These are phyloP conservation scores for Coniella vitis DNA, from an alignment of 2,329 filamentous ascomycete genomes.

Conservation along the genomic window DNA sequence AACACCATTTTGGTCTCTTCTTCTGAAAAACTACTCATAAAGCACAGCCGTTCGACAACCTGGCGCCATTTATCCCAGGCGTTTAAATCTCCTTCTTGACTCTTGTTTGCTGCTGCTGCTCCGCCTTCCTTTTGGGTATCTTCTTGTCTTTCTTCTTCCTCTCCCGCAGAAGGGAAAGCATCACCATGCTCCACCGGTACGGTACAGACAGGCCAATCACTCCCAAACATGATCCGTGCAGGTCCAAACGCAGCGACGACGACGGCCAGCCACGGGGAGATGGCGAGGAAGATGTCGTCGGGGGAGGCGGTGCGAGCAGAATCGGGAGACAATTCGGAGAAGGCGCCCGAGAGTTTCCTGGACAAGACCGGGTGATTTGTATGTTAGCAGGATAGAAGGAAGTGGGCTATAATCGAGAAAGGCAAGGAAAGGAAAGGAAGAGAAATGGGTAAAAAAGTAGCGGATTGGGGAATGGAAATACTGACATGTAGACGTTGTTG, in stretches of 20 bases:
- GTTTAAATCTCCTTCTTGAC: conserved; percentile 30
- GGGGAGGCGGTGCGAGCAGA: conserved; percentile 38
- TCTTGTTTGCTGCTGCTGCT: conserved; percentile 22
- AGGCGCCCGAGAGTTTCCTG: conserved; percentile 46
- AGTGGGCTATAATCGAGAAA: neutral
- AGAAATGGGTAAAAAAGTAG: too few relatives aligned
- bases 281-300: conserved; percentile 53
- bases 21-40: conserved; percentile 52
- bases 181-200: conserved; percentile 39
- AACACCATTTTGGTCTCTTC: conserved; percentile 63
- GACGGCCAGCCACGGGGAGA: conserved; percentile 65
- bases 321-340: conserved; percentile 66
- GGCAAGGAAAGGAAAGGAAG: neutral
- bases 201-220: conserved; percentile 91
- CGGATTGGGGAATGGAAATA: conserved; percentile 42
- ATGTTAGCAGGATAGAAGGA: too few relatives aligned
- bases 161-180: too few relatives aligned
- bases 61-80: conserved; percentile 73
- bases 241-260: conserved; percentile 68
- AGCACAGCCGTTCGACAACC: conserved; percentile 62
- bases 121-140: too few relatives aligned
- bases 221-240: conserved; percentile 76
- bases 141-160: too few relatives aligned
- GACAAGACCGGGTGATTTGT: neutral
- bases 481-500: conserved; percentile 73